Conservation (phyloP, 805 yeast species). For the Kazachstania bromeliacearum region DNA sequence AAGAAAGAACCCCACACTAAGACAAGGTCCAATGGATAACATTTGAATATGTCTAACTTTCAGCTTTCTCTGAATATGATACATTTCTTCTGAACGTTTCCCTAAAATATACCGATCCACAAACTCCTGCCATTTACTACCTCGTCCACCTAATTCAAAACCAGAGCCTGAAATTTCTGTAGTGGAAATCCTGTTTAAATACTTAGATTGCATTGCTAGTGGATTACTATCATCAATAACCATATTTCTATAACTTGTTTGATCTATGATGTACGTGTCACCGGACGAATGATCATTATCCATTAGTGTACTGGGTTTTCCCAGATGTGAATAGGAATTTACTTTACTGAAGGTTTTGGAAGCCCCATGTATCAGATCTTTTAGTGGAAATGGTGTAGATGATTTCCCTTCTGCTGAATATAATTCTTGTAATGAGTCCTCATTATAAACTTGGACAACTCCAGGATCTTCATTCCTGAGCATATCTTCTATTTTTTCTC, state of each 20-base stretch:
- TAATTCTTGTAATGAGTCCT: slow-evolving; percentile 9
- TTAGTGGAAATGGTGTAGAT: background rate
- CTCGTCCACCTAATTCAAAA: no score
- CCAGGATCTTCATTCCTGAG: slow-evolving; percentile 11
- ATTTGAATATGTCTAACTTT: slow-evolving; percentile 49
- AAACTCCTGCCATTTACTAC: background rate
- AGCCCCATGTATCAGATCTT: background rate
- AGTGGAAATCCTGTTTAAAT: background rate
- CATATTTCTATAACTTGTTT: slow-evolving; percentile 16
- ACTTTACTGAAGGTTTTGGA: no score
- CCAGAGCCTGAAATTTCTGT: background rate
- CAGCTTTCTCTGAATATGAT: slow-evolving; percentile 40
- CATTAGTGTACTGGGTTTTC: slow-evolving; percentile 1
- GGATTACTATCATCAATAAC: slow-evolving; percentile 13
- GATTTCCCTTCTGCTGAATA: slow-evolving; percentile 7
- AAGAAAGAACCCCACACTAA: slow-evolving; percentile 56
- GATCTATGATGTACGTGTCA: slow-evolving; percentile 13
- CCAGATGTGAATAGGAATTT: background rate
- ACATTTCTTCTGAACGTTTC: slow-evolving; percentile 7
- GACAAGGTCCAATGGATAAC: slow-evolving; percentile 59
- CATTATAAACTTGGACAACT: slow-evolving; percentile 14
- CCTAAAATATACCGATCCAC: background rate
- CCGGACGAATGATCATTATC: background rate
- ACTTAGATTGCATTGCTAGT: background rate
- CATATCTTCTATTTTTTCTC: slow-evolving; percentile 19